Evolutionary conservation across 495 filamentous ascomycete genomes (phyloP).

Genomic region (Rostrohypoxylon terebratum): DNA sequence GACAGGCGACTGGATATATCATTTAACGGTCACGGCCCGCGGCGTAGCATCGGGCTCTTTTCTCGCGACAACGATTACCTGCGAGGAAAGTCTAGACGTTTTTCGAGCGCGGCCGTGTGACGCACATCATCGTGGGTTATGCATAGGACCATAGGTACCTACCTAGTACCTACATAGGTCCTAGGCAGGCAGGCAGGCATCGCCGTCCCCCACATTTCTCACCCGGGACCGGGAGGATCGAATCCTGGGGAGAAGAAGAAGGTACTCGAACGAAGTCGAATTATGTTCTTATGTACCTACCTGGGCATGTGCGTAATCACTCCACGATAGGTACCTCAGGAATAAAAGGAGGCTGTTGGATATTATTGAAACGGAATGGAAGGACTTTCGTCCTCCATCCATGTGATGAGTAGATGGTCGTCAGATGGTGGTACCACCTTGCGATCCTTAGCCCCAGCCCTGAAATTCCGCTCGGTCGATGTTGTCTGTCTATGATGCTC

Average conservation of each 20-base stretch:
- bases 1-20: too few species aligned
- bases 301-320: not conserved
- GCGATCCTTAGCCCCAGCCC: not conserved
- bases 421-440: conserved; percentile 30
- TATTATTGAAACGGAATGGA: too few species aligned
- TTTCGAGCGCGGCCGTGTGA: not conserved
- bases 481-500: not conserved
- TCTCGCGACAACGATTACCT: not conserved
- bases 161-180: too few species aligned
- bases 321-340: not conserved
- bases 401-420: conserved; percentile 15
- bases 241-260: not conserved
- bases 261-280: not conserved
- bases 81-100: not conserved
- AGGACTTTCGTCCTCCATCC: not conserved
- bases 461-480: not conserved
- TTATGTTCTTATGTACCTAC: not conserved
- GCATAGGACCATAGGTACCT: too few species aligned
- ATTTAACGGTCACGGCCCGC: not conserved
- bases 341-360: not conserved
- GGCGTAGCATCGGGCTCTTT: not conserved
- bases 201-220: not conserved
- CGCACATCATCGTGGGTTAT: not conserved
- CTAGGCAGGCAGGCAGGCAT: not conserved
- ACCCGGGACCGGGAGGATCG: not conserved